phyloP scores from a whole-genome alignment of 768 basidiomycete genomes.

The Hericium erinaceus region DNA sequence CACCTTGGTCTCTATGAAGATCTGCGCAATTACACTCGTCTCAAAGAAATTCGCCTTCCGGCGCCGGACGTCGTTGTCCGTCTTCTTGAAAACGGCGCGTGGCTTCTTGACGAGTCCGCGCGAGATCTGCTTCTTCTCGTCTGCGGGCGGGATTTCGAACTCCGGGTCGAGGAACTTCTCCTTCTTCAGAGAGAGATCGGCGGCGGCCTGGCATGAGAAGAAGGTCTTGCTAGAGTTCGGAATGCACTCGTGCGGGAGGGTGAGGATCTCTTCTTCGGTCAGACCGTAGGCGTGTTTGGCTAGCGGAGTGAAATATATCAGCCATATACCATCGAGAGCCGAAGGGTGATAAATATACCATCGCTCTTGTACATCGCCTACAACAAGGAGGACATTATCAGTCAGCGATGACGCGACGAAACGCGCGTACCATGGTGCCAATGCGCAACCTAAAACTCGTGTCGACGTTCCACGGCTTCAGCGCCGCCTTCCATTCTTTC shows the following conservation, averaged over 20 bases:
- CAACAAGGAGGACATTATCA: neutral
- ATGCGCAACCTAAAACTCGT: neutral
- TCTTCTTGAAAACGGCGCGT: neutral
- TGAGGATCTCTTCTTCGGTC: neutral
- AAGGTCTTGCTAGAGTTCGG: slow-evolving; percentile 1
- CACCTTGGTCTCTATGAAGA: too few relatives aligned
- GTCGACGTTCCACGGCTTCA: neutral
- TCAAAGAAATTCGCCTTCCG: neutral
- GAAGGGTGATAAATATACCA: neutral
- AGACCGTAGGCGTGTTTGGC: neutral
- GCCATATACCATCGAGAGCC: too few relatives aligned
- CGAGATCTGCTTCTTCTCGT: neutral
- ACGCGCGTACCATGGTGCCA: neutral
- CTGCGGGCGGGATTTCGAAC: neutral
- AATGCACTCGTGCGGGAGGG: neutral
- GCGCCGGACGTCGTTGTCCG: neutral
- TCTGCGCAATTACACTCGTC: too few relatives aligned
- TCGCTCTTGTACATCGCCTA: neutral
- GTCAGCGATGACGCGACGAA: neutral
- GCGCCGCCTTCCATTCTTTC: neutral
- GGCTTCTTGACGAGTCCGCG: neutral
- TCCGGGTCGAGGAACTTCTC: neutral
- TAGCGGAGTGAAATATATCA: neutral
- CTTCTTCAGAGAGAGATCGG: neutral
- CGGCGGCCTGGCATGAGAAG: neutral